Percentiles rank a stretch among this genome's conserved stretches.
Evolutionary conservation across 768 basidiomycete species (phyloP).

Genomic region (Naematelia encephala): DNA sequence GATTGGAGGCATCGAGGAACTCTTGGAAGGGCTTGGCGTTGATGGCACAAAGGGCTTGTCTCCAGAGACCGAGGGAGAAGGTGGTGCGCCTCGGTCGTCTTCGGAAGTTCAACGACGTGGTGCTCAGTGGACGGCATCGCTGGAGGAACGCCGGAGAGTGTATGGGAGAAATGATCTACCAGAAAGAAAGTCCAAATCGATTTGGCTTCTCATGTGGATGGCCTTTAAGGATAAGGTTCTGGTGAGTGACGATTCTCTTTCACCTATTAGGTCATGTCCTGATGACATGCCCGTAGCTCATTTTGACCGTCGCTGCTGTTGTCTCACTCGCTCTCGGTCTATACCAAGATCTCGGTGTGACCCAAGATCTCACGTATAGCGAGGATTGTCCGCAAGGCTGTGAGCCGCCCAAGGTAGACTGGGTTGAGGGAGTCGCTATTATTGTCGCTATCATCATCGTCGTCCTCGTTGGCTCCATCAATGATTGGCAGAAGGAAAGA

Average conservation of each 20-base stretch:
- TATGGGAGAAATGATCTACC: constrained; percentile 78
- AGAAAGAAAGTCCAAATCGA: constrained; percentile 62
- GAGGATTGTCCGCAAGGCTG: constrained; percentile 49
- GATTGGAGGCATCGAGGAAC: constrained; percentile 67
- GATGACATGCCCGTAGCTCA: constrained; percentile 58
- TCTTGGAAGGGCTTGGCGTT: constrained; percentile 74
- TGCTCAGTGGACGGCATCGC: constrained; percentile 53
- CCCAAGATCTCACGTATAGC: constrained; percentile 54
- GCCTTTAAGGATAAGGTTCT: constrained; percentile 88
- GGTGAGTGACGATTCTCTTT: too few relatives aligned
- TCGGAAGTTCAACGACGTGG: constrained; percentile 15
- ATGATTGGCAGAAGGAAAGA: constrained; percentile 98
- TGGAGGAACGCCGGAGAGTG: constrained; percentile 63
- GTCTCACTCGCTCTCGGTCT: constrained; percentile 90
- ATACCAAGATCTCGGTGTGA: constrained; percentile 84
- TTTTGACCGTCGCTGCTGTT: constrained; percentile 86
- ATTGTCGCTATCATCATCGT: constrained; percentile 57
- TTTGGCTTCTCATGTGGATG: constrained; percentile 76
- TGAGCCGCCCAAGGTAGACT: constrained; percentile 75
- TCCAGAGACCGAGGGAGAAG: constrained; percentile 19
- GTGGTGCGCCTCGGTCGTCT: constrained; percentile 1
- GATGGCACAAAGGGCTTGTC: constrained; percentile 53
- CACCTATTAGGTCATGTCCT: too few relatives aligned
- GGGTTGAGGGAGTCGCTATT: constrained; percentile 79
- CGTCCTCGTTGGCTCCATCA: constrained; percentile 80